Evolutionary conservation across 2,329 filamentous ascomycete species (phyloP).

Genomic region (Cylindrodendrum hubeiense): DNA sequence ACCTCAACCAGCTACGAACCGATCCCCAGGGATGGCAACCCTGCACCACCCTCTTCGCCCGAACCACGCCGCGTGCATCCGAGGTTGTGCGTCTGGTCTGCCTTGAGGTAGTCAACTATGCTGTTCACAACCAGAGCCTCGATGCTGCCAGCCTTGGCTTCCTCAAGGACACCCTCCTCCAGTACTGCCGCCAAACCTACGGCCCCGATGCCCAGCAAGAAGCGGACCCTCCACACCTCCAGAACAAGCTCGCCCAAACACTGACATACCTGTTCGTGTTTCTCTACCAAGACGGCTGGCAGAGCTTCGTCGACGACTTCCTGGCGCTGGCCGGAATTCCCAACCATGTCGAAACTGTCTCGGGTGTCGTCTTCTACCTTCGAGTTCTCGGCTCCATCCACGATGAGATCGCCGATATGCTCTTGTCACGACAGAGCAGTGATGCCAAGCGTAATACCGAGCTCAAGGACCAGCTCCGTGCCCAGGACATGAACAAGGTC

Average conservation of each 20-base stretch:
- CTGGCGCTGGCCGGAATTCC: slow-evolving; percentile 77
- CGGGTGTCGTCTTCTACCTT: slow-evolving; percentile 87
- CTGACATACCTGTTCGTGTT: slow-evolving; percentile 93
- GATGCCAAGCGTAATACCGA: slow-evolving; percentile 89
- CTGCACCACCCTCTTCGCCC: slow-evolving; percentile 87
- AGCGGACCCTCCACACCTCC: slow-evolving; percentile 80
- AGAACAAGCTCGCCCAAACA: slow-evolving; percentile 98
- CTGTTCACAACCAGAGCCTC: slow-evolving; percentile 83
- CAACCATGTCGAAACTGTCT: slow-evolving; percentile 75
- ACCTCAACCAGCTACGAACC: slow-evolving; percentile 80
- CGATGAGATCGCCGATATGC: slow-evolving; percentile 95
- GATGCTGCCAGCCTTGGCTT: slow-evolving; percentile 78
- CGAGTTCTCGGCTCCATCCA: slow-evolving; percentile 91
- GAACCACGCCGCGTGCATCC: slow-evolving; percentile 78
- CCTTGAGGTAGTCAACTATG: slow-evolving; percentile 93
- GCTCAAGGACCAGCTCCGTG: slow-evolving; percentile 90
- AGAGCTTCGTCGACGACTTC: slow-evolving; percentile 92
- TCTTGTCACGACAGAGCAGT: slow-evolving; percentile 81
- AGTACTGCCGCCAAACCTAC: slow-evolving; percentile 84
- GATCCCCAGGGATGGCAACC: slow-evolving; percentile 92
- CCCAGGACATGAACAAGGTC: slow-evolving; percentile 89
- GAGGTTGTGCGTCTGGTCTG: slow-evolving; percentile 91
- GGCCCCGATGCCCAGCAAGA: slow-evolving; percentile 67
- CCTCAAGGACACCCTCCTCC: slow-evolving; percentile 84
- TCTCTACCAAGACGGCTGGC: slow-evolving; percentile 88